Evolutionary conservation across 495 filamentous ascomycete species (phyloP), one percentile per base, ranked within the genome.

Genomic region (Penicillium pulvis): DNA sequence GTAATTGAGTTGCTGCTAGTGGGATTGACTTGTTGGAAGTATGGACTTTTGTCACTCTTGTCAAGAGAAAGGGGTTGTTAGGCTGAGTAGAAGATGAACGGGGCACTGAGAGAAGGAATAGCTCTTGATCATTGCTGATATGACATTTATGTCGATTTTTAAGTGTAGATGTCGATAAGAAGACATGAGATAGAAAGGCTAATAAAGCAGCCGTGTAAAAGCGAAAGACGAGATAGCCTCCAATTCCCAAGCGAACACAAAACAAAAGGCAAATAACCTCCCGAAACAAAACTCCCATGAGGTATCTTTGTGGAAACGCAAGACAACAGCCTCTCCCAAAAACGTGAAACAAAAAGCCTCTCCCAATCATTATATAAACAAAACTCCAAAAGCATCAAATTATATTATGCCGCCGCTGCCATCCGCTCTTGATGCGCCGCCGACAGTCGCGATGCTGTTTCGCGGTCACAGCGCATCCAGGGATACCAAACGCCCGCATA

Each of bases 401-500:
- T 42, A 41, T 26, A 52, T 41, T 17, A 52, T 23, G 33, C 31
- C n/a, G 11, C 31, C n/a, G 6, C 49, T 19, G 46, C 24, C 58
- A 45, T 49, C 4, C 51, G 56, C 53, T 53, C 47, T 49, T 48
- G 60, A 41, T 30, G 42, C 31, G 16, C 45, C 30, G 11, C n/a
- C 31, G 56, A 43, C 44, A 31, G 35, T 9, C 45, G 36, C 53
- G 53, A n/a, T 1, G 30, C 41, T 8, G 55, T 55, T 20, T 62
- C 58, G 6, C 52, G 43, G 47, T 55, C 58, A 59, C 73, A 69
- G 1, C 68, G 63, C 75, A 78, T 78, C 75, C 75, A 78, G 20
- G 75, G 75, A 68, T 76, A 78, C 75, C 75, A 76, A 10, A 72
- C 66, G 44, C 70, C 66, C 26, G 65, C 64, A 71, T 71, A 78